phyloP scores from a whole-genome alignment of 2,329 filamentous ascomycete species.

The Westerdykella sp. region DNA sequence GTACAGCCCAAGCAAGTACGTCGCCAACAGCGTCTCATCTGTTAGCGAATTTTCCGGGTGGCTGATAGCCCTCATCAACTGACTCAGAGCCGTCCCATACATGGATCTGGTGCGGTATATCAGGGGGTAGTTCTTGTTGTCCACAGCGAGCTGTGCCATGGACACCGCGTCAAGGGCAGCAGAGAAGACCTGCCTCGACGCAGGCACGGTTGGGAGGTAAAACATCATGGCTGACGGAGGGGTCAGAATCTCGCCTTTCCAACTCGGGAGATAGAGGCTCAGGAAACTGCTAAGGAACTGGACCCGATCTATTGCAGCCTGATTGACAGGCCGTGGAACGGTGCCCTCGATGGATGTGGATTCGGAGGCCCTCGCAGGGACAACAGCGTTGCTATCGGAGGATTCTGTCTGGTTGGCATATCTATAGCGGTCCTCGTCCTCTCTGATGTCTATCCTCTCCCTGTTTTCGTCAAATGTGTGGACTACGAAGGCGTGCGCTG shows the following conservation, averaged over 20 bases:
- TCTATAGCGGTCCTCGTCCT: constrained; percentile 31
- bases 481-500: constrained; percentile 30
- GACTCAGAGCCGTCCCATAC: constrained; percentile 29
- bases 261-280: constrained; percentile 25
- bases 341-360: constrained; percentile 13
- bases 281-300: constrained; percentile 31
- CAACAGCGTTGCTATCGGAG: constrained; percentile 3
- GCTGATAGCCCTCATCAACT: constrained; percentile 27
- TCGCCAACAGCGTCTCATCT: constrained; percentile 32
- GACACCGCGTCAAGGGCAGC: constrained; percentile 31
- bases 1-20: constrained; percentile 31
- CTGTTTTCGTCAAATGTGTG: constrained; percentile 27
- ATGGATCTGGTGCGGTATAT: constrained; percentile 31
- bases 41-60: constrained; percentile 20
- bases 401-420: constrained; percentile 17
- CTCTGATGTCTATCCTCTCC: constrained; percentile 26
- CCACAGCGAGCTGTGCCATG: constrained; percentile 30
- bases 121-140: constrained; percentile 22
- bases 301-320: constrained; percentile 30
- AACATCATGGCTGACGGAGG: constrained; percentile 34
- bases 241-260: constrained; percentile 24
- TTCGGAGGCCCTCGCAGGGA: constrained; percentile 10
- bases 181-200: constrained; percentile 25
- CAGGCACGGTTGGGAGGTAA: constrained; percentile 25
- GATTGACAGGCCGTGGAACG: constrained; percentile 28